Conservation (phyloP, 345 rosid species). For the Brassica rapa region DNA sequence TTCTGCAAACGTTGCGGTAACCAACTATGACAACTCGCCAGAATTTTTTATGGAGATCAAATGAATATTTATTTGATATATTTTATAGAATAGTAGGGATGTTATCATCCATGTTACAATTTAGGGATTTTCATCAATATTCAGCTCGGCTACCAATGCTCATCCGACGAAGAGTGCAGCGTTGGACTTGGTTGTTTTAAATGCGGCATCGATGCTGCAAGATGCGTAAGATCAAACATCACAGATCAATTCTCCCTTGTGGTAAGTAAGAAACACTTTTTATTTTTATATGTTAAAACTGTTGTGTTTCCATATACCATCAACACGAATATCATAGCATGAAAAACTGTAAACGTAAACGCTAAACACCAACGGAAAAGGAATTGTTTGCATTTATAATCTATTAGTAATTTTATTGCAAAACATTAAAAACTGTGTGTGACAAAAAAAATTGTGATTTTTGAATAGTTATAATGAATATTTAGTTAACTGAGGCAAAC, state of each 20-base stretch:
- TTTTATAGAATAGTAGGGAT: neutral
- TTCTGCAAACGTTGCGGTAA: neutral
- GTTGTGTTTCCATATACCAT: neutral
- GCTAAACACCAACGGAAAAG: neutral
- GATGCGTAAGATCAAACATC: slow-evolving; percentile 47
- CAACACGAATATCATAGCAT: neutral
- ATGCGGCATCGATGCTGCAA: slow-evolving; percentile 40
- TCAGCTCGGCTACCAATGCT: slow-evolving; percentile 42
- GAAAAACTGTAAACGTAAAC: neutral
- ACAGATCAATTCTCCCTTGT: slow-evolving; percentile 48
- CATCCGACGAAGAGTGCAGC: slow-evolving; percentile 38
- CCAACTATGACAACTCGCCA: neutral
- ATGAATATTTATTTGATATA: neutral
- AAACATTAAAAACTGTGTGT: too few species aligned
- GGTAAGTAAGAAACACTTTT: slow-evolving; percentile 32
- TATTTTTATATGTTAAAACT: neutral
- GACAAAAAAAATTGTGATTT: too few species aligned
- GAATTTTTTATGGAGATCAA: neutral
- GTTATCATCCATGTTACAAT: slow-evolving; percentile 1
- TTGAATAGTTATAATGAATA: too few species aligned
- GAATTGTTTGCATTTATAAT: neutral
- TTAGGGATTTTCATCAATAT: neutral
- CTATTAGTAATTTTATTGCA: too few species aligned
- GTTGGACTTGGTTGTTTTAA: slow-evolving; percentile 44
- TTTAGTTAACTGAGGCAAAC: too few species aligned